Evolutionary conservation across 1,139 yeast genomes (phyloP).

Genomic region (Geotrichum europaeum): DNA sequence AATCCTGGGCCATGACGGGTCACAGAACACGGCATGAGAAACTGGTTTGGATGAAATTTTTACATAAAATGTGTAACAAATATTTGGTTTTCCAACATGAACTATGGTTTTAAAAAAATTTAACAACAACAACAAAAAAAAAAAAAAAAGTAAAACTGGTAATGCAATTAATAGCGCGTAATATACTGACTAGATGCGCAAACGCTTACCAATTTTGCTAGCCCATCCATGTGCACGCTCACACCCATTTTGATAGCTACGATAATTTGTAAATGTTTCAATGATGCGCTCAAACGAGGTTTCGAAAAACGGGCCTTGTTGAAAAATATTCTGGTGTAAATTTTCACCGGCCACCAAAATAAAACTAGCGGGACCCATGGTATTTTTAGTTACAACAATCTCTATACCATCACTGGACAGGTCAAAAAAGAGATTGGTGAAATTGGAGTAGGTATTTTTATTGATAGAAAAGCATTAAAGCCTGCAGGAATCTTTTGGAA

Average conservation of each 20-base stretch:
- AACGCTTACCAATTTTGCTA: conserved; percentile 43
- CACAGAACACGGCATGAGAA: too few species aligned
- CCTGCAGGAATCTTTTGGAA: conserved; percentile 54
- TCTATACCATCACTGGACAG: conserved; percentile 27
- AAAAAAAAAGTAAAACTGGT: too few species aligned
- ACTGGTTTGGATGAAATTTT: too few species aligned
- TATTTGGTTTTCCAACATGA: too few species aligned
- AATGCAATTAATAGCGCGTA: too few species aligned
- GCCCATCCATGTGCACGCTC: conserved; percentile 61
- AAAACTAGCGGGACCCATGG: conserved; percentile 10
- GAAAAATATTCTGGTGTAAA: conserved; percentile 63
- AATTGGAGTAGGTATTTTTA: conserved; percentile 19
- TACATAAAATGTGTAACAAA: too few species aligned
- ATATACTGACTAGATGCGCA: not conserved
- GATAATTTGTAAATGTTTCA: conserved; percentile 43
- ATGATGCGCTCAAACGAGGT: conserved; percentile 50
- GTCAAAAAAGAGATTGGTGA: conserved; percentile 45
- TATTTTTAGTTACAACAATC: conserved; percentile 25
- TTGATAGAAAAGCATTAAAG: conserved; percentile 66
- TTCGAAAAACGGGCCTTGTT: conserved; percentile 81
- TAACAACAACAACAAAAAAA: too few species aligned
- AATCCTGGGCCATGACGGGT: too few species aligned
- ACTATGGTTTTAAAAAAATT: too few species aligned
- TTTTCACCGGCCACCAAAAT: conserved; percentile 61
- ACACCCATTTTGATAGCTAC: conserved; percentile 47